Evolutionary conservation across 2,329 filamentous ascomycete species (phyloP), one percentile per base, ranked within the genome.

Genomic region (Calonectria crousiana): DNA sequence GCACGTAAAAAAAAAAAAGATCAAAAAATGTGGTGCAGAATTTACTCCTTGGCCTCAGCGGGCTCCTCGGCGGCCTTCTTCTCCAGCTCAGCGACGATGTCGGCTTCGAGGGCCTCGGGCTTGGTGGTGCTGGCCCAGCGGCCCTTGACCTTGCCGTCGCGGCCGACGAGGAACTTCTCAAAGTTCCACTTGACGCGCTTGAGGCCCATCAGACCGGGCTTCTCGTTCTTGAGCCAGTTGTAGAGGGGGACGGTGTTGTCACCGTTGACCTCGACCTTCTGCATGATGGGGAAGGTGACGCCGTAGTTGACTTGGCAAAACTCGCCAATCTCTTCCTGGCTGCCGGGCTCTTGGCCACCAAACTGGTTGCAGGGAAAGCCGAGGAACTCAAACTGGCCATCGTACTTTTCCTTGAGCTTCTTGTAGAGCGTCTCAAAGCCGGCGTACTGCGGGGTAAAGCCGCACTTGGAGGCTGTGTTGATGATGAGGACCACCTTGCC

Each of bases 311-410:
- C 75, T 88, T 95, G 94, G 90, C 96, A 98, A 88, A 95, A 96
- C 78, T 87, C 87, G 87, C 95, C 93, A 85, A 96, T 96, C 71
- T 95, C 92, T 73, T 95, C 94, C 85, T 95, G 90, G 84, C 88
- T 89, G 81, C 95, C 95, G 36, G 96, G 96, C 84, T 98, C 97
- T 87, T 99, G 97, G 79, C 87, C 86, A 82, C 93, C 95, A 86
- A 99, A 99, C 87, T 99, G 97, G 90, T 98, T 99, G 93, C 96
- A 98, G 72, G 97, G 97, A 88, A 99, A 98, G 81, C 96, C 97
- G 83, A 99, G 90, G 87, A 99, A 92, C 82, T 92, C 89, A 84
- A 99, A 97, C 82, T 95, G 90, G 78, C 95, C 92, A 38, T 85
- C 90, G 88, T 97, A 88, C 82, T 91, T 89, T 78, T 88, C 88